A percentile compares a stretch with the other conserved stretches of the same genome.
Evolutionary conservation across 805 yeast genomes (phyloP).

Genomic region (Kregervanrija delftensis): DNA sequence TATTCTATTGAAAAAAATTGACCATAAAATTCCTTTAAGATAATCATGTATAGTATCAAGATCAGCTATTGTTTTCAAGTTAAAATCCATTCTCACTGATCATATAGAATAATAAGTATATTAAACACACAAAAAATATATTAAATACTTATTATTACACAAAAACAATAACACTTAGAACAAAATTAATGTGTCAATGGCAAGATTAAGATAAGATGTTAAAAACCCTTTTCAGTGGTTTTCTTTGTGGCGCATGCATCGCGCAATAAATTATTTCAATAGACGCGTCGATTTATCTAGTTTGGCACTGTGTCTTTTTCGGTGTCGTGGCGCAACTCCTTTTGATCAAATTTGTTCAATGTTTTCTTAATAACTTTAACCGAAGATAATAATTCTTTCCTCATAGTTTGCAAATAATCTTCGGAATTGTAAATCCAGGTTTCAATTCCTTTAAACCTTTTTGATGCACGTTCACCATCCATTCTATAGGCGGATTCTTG

Average conservation of each 20-base stretch:
- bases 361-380: constrained; percentile 18
- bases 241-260: no score
- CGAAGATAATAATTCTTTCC: constrained; percentile 14
- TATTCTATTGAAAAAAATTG: constrained; percentile 61
- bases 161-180: no score
- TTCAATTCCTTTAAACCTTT: constrained; percentile 11
- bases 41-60: constrained; percentile 49
- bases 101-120: no score
- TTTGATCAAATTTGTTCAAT: constrained; percentile 9
- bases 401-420: constrained; percentile 7
- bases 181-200: no score
- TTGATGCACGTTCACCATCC: constrained; percentile 18
- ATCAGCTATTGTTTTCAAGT: constrained; percentile 42
- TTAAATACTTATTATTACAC: no score
- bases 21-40: constrained; percentile 53
- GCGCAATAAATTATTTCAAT: no score
- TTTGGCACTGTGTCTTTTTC: no score
- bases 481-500: constrained; percentile 19
- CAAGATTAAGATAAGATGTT: no score
- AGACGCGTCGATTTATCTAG: constrained; percentile 13
- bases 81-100: constrained; percentile 31
- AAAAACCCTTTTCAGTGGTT: no score
- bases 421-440: constrained; percentile 16
- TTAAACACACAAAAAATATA: no score
- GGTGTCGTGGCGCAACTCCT: no score